phyloP scores from a whole-genome alignment of 176 grass and related monocot genomes.

The Secale cereale region DNA sequence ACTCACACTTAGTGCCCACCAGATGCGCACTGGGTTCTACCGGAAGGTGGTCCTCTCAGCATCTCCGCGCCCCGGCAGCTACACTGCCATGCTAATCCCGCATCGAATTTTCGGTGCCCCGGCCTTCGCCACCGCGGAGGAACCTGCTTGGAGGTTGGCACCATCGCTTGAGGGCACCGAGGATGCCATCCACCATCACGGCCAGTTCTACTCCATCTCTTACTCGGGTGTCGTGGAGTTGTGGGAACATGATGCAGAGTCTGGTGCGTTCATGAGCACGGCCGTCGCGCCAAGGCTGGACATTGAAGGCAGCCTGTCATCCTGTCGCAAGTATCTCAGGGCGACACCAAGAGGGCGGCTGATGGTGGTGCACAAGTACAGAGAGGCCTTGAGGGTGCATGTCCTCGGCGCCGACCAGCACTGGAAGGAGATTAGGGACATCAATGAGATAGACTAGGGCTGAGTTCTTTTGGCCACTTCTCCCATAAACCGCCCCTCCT shows the following conservation, averaged over 20 bases:
- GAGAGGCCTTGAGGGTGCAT: too few relatives aligned
- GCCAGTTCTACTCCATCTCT: not conserved
- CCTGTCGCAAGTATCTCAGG: too few relatives aligned
- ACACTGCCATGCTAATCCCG: not conserved
- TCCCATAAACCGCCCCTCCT: too few relatives aligned
- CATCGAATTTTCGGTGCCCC: not conserved
- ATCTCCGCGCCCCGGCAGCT: not conserved
- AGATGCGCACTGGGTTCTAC: not conserved
- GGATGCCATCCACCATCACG: not conserved
- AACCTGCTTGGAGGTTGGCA: not conserved
- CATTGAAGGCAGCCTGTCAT: too few relatives aligned
- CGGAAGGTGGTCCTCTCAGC: not conserved
- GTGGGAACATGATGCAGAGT: not conserved
- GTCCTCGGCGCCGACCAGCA: too few relatives aligned
- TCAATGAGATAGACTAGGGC: too few relatives aligned
- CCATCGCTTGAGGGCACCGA: not conserved
- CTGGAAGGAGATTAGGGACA: too few relatives aligned
- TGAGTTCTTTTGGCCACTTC: too few relatives aligned
- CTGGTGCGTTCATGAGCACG: not conserved
- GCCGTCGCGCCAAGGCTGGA: too few relatives aligned
- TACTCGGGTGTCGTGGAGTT: not conserved
- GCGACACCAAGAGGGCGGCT: too few relatives aligned
- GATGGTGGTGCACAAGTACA: too few relatives aligned
- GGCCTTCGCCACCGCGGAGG: not conserved
- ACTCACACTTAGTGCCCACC: not conserved